Conservation (phyloP, 257 asterid genomes). For the Solanum phureja region DNA sequence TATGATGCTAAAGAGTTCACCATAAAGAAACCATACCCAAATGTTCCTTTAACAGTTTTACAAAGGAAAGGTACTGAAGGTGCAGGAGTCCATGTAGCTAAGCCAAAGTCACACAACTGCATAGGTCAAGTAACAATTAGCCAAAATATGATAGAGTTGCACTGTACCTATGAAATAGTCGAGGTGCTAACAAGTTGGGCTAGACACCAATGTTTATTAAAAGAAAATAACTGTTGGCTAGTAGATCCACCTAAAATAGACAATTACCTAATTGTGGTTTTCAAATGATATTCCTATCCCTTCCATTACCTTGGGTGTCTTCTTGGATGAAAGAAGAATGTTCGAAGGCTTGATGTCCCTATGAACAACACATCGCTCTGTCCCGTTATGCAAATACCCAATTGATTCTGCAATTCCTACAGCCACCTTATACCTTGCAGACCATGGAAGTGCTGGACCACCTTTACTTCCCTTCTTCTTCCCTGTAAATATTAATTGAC, state of each 20-base stretch:
- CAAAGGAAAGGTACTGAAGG: slow-evolving; percentile 88
- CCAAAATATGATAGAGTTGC: not conserved
- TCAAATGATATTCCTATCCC: not conserved
- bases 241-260: slow-evolving; percentile 12
- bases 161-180: not conserved
- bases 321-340: slow-evolving; percentile 77
- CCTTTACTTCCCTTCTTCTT: slow-evolving; percentile 56
- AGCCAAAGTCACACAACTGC: slow-evolving; percentile 88
- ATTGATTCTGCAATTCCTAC: slow-evolving; percentile 74
- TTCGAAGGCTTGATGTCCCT: slow-evolving; percentile 94
- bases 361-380: slow-evolving; percentile 82
- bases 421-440: slow-evolving; percentile 60
- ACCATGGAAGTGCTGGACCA: slow-evolving; percentile 50
- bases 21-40: slow-evolving; percentile 41
- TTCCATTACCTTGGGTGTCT: slow-evolving; percentile 48
- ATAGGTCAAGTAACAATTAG: slow-evolving; percentile 4
- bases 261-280: not conserved
- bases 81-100: slow-evolving; percentile 91
- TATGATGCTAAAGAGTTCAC: not conserved
- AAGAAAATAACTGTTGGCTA: not conserved
- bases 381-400: slow-evolving; percentile 63
- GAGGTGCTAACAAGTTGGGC: not conserved
- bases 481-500: slow-evolving; percentile 26
- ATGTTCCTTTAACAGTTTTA: slow-evolving; percentile 91
- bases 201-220: not conserved